Evolutionary conservation across 2,329 filamentous ascomycete genomes (phyloP), one percentile per base, ranked within the genome.

Genomic region (Cladosporium austrohemisphaericum): DNA sequence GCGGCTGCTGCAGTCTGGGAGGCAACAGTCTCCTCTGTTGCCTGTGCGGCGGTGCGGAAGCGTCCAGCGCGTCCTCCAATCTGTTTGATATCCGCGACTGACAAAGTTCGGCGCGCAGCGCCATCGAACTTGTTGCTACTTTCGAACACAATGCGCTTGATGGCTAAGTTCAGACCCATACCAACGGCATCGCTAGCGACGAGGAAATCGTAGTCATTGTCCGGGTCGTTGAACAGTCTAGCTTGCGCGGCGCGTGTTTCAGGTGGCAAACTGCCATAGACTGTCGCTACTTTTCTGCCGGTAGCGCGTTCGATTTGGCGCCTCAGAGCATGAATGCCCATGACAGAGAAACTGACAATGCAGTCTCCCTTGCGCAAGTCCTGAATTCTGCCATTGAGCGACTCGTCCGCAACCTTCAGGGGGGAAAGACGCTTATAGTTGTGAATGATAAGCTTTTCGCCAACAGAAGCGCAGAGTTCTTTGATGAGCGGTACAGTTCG

Each of bases 161-260:
- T 89, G 56, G 78, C 83, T 66, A 98, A 71, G 62, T 98, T 98
- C 18, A 98, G 73, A 1, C 94, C 93, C 92, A 98, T 97, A 29
- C 93, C 93, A 54, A 98, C 92, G 38, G 93, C 93, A 69, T 96
- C 90, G 59, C 89, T 96, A 7, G 94, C 93, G 20, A 93, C 91
- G 5, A 98, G 75, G 59, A 84, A 94, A 65, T 98, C 93, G 64
- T 96, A 98, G 52, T 96, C 91, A 65, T 94, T 98, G 64, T 95
- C 70, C 0, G 90, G 91, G 55, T 97, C 88, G 63, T 98, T 98
- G 76, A 98, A 98, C 0, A 97, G 75, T 13, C 83, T 82, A 1
- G 93, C 93, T 70, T 98, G 93, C 63, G 92, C 84, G 3, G 90
- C 89, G 54, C 93, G 81, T 32, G 92, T 95, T 66, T 98, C 93